Base-by-base conservation (phyloP, 1,139 yeast genomes). In the Yamadazyma buinensis region DNA sequence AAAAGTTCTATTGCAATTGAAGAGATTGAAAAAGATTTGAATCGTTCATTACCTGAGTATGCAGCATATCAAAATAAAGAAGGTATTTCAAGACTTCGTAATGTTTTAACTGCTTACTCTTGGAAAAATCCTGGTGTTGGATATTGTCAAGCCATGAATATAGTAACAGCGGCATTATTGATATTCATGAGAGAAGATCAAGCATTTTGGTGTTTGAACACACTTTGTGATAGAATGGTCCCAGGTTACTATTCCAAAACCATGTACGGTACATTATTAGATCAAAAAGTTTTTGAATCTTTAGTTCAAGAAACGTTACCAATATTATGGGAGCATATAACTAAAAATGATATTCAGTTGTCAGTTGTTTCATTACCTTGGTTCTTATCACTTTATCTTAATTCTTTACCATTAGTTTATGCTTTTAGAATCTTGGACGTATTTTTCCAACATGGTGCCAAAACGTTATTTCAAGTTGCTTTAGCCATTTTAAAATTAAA, bases 91-190 rank as follows among this genome's bases (percentile, higher is more conserved):
- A 70, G 95, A 36, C 69, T 94, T 35, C 72, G 98, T 43, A 71
- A 95, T 39, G 98, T 94, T 1, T 69, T 94, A 42, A 84, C 94
- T 0, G 96, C 96, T 0, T 94, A 88, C 52, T 86, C 97, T 0
- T 92, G 97, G 97, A 86, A 85, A 49, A 88, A 90, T 53, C 97
- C 97, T 0, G 96, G 92, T 34, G 87, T 94, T 15, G 99, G 99
- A 0, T 94, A 94, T 58, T 94, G 99, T 56, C 98, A 94, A 56
- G 98, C 98, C 1, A 94, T 94, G 99, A 94, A 94, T 55, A 94
- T 94, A 38, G 97, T 94, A 7, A 86, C 83, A 1, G 99, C 99
- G 1, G 97, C 96, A 0, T 62, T 94, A 36, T 67, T 94, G 40
- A 92, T 94, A 36, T 90, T 84, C 57, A 90, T 88, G 84, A 84